Evolutionary conservation across 305 asterid species (phyloP).

Genomic region (Fraxinus platypoda): DNA sequence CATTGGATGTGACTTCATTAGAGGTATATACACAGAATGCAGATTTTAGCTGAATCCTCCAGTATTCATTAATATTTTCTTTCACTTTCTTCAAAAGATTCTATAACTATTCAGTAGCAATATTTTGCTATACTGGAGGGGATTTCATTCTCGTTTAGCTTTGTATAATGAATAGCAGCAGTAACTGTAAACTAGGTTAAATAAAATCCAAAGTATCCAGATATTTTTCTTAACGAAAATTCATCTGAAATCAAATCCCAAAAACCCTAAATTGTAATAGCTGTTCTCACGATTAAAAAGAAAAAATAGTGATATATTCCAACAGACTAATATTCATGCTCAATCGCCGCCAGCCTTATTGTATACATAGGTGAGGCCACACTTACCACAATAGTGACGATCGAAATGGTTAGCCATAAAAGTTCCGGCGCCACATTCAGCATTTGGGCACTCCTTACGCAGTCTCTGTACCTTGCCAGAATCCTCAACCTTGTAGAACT

Average conservation of each 20-base stretch:
- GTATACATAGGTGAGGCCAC: conserved; percentile 49
- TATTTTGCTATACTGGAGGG: no score
- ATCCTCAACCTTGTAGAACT: no score
- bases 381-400: conserved; percentile 49
- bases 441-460: conserved; percentile 47
- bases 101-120: no score
- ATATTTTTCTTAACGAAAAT: conserved; percentile 15
- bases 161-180: not conserved
- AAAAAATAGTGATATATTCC: not conserved
- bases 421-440: conserved; percentile 46
- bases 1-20: no score
- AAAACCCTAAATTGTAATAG: conserved; percentile 13
- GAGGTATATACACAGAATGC: no score
- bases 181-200: not conserved
- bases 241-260: conserved; percentile 3
- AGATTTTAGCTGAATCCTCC: no score
- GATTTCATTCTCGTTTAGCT: no score
- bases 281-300: conserved; percentile 12
- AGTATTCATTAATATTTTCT: no score
- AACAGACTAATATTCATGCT: not conserved
- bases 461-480: conserved; percentile 52
- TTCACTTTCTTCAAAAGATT: no score
- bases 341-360: conserved; percentile 41
- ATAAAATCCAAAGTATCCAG: conserved; percentile 1
- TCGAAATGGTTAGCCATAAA: conserved; percentile 51